A percentile compares a stretch with the other conserved stretches of the same genome.
phyloP scores from a whole-genome alignment of 2,329 filamentous ascomycete genomes.

The Apiospora marii region DNA sequence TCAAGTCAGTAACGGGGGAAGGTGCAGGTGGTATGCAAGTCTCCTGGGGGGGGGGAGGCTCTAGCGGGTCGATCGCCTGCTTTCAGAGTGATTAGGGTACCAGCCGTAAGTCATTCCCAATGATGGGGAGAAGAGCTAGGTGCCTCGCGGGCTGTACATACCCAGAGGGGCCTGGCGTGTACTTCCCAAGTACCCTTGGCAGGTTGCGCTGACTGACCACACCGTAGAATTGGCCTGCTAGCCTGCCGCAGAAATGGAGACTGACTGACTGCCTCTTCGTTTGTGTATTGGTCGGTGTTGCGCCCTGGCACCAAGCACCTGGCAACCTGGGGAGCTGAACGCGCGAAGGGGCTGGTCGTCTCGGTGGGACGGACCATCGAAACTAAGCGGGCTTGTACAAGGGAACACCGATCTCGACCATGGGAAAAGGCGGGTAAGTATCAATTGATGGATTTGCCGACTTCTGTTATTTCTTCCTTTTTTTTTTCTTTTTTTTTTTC shows the following conservation, averaged over 20 bases:
- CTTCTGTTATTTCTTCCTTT: background rate
- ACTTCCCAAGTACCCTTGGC: background rate
- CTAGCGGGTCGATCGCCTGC: constrained; percentile 17
- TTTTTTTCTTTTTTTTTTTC: background rate
- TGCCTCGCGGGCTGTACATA: background rate
- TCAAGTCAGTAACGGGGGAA: constrained; percentile 20
- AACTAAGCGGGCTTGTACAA: background rate
- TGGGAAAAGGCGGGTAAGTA: background rate
- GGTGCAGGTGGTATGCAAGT: constrained; percentile 20
- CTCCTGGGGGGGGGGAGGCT: constrained; percentile 5
- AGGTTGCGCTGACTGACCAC: background rate
- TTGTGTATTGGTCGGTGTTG: background rate
- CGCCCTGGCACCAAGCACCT: background rate
- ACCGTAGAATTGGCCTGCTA: constrained; percentile 7
- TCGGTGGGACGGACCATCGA: constrained; percentile 2
- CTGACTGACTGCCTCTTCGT: background rate
- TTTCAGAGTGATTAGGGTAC: constrained; percentile 9
- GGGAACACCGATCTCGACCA: background rate
- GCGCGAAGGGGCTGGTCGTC: background rate
- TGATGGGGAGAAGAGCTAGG: background rate
- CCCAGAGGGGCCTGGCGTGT: background rate
- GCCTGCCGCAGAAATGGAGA: constrained; percentile 10
- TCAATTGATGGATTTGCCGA: background rate
- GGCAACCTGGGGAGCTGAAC: constrained; percentile 1
- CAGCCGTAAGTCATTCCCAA: background rate